Evolutionary conservation across 2,329 filamentous ascomycete genomes (phyloP).

Genomic region (Chrysoporthe deuterocubensis): DNA sequence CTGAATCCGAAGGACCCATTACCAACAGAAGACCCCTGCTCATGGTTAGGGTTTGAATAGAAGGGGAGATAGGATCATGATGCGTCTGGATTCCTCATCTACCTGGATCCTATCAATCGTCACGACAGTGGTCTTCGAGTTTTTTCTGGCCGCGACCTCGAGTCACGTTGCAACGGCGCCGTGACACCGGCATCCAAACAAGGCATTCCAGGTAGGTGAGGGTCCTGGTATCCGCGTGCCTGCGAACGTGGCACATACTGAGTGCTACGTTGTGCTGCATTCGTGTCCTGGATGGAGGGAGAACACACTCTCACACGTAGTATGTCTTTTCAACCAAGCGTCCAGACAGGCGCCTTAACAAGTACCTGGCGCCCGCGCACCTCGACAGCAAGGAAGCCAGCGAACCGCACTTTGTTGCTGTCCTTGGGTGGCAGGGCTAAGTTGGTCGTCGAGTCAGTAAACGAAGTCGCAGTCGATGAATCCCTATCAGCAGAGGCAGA

Average conservation of each 20-base stretch:
- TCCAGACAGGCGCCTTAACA: constrained; percentile 76
- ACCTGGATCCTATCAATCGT: not conserved
- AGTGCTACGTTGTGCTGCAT: not conserved
- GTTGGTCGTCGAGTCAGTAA: constrained; percentile 46
- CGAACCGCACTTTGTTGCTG: constrained; percentile 67
- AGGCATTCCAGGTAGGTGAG: not conserved
- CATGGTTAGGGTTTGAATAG: not conserved
- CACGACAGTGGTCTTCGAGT: not conserved
- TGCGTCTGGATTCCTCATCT: not conserved
- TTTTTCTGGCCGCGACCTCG: not conserved
- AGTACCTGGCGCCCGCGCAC: constrained; percentile 77
- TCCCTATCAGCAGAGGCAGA: constrained; percentile 12
- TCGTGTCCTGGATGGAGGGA: not conserved
- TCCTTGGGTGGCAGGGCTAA: constrained; percentile 50
- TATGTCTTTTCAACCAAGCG: constrained; percentile 42
- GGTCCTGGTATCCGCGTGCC: not conserved
- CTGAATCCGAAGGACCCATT: not conserved
- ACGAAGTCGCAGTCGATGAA: constrained; percentile 24
- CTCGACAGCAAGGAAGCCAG: constrained; percentile 75
- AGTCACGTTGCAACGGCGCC: not conserved
- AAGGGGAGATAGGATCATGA: not conserved
- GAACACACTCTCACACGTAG: not conserved
- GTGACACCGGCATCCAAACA: not conserved
- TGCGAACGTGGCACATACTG: not conserved
- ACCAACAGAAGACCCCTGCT: not conserved